phyloP scores from a whole-genome alignment of 2,329 filamentous ascomycete species.

The Cladosporium phlei region DNA sequence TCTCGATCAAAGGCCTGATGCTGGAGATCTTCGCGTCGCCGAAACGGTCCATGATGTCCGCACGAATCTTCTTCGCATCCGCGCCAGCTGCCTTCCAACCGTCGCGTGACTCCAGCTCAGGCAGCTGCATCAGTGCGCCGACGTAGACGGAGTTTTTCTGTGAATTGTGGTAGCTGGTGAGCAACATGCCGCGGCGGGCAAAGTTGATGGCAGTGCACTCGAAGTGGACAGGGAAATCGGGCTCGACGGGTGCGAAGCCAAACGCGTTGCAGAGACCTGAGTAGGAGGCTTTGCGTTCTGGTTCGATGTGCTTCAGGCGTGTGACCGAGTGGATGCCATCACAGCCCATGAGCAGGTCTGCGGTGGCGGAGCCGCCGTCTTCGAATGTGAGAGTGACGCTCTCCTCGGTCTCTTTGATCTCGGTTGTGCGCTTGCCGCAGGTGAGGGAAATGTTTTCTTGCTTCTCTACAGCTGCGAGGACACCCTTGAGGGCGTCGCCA shows the following conservation, averaged over 20 bases:
- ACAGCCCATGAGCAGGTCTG: slow-evolving; percentile 34
- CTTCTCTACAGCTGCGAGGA: slow-evolving; percentile 37
- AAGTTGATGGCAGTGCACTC: slow-evolving; percentile 43
- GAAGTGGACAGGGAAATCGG: slow-evolving; percentile 37
- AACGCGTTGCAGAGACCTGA: slow-evolving; percentile 45
- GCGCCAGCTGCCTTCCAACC: slow-evolving; percentile 43
- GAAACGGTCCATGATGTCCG: slow-evolving; percentile 39
- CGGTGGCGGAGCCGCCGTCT: slow-evolving; percentile 30
- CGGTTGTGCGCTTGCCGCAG: slow-evolving; percentile 40
- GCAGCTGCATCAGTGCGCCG: slow-evolving; percentile 42
- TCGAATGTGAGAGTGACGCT: slow-evolving; percentile 35
- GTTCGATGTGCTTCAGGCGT: slow-evolving; percentile 42
- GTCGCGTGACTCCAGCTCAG: slow-evolving; percentile 39
- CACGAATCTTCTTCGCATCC: slow-evolving; percentile 40
- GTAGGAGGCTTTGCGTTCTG: slow-evolving; percentile 39
- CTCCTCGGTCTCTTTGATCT: slow-evolving; percentile 36
- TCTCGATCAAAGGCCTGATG: slow-evolving; percentile 37
- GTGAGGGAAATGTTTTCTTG: slow-evolving; percentile 39
- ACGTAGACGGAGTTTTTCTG: slow-evolving; percentile 39
- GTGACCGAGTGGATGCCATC: slow-evolving; percentile 39
- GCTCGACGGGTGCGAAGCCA: slow-evolving; percentile 38
- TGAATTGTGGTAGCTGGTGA: slow-evolving; percentile 38
- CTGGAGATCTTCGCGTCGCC: slow-evolving; percentile 36
- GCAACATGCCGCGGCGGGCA: slow-evolving; percentile 41
- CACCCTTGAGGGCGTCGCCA: slow-evolving; percentile 41